These are phyloP conservation scores for Ceratopteris richardii DNA, from an alignment of 75 land plant species.

Conservation along the genomic window DNA sequence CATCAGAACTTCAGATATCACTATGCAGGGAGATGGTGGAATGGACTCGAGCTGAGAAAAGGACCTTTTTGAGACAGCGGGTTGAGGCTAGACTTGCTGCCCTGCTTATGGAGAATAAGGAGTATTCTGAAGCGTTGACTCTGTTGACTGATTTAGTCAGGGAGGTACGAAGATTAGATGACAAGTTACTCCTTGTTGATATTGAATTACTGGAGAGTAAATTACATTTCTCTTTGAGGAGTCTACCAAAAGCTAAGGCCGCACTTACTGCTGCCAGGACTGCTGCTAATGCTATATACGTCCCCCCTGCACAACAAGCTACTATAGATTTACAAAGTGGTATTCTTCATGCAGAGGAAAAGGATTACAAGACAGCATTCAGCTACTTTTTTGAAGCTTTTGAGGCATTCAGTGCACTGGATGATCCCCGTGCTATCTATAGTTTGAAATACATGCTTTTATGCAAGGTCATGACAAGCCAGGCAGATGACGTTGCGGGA, in stretches of 20 bases:
- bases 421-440: conserved; percentile 62
- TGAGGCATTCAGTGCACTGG: conserved; percentile 75
- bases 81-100: conserved; percentile 69
- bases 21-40: conserved; percentile 64
- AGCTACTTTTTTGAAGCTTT: conserved; percentile 77
- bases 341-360: too few species aligned
- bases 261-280: conserved; percentile 69
- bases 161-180: conserved; percentile 61
- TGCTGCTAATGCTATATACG: conserved; percentile 77
- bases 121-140: conserved; percentile 55
- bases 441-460: conserved; percentile 66
- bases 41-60: conserved; percentile 68
- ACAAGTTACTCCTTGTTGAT: conserved; percentile 64
- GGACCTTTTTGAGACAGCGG: conserved; percentile 60
- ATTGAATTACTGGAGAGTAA: conserved; percentile 66
- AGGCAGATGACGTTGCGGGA: conserved; percentile 69
- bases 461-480: conserved; percentile 70
- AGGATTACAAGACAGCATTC: conserved; percentile 67
- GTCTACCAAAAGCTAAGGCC: conserved; percentile 73
- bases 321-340: conserved; percentile 73
- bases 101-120: conserved; percentile 57
- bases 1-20: conserved; percentile 58
- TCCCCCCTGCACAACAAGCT: conserved; percentile 76
- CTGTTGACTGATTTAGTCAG: conserved; percentile 47
- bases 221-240: conserved; percentile 64